Percentiles rank a stretch among this genome's conserved stretches.
Evolutionary conservation across 306 rosid genomes (phyloP).

Genomic region (Sicyos edulis): DNA sequence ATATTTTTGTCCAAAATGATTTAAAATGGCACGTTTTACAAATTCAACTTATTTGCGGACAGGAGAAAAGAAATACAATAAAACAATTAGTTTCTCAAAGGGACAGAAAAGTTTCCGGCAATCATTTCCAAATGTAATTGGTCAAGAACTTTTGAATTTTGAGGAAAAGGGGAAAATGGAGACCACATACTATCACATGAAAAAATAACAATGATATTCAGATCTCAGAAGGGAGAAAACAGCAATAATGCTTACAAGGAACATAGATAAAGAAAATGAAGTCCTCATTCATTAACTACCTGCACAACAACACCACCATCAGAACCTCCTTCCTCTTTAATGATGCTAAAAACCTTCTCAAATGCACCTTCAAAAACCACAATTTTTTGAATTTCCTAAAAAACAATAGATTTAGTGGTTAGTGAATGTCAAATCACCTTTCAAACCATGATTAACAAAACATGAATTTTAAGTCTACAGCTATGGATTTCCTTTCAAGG

Average conservation of each 20-base stretch:
- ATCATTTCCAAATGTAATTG: neutral
- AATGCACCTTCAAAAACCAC: conserved; percentile 95
- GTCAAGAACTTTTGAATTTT: neutral
- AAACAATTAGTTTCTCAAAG: neutral
- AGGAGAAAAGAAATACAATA: neutral
- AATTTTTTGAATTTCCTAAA: conserved; percentile 95
- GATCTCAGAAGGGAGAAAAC: neutral
- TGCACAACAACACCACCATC: conserved; percentile 98
- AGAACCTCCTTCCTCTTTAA: conserved; percentile 86
- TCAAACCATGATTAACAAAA: neutral
- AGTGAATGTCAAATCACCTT: conserved; percentile 6
- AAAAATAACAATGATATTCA: neutral
- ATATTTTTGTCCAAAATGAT: neutral
- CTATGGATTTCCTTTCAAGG: neutral
- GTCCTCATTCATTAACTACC: conserved; percentile 39
- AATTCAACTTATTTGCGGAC: neutral
- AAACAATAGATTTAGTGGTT: conserved; percentile 16
- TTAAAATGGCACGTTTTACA: neutral
- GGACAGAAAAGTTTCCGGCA: neutral
- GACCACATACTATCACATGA: conserved; percentile 8
- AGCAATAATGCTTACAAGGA: conserved; percentile 21
- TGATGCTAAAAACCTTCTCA: conserved; percentile 87
- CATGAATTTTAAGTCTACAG: conserved; percentile 1
- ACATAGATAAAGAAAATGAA: conserved; percentile 12
- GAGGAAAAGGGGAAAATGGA: neutral